Evolutionary conservation across 352 stramenopile genomes (phyloP).

Genomic region (Globisporangium lucens): DNA sequence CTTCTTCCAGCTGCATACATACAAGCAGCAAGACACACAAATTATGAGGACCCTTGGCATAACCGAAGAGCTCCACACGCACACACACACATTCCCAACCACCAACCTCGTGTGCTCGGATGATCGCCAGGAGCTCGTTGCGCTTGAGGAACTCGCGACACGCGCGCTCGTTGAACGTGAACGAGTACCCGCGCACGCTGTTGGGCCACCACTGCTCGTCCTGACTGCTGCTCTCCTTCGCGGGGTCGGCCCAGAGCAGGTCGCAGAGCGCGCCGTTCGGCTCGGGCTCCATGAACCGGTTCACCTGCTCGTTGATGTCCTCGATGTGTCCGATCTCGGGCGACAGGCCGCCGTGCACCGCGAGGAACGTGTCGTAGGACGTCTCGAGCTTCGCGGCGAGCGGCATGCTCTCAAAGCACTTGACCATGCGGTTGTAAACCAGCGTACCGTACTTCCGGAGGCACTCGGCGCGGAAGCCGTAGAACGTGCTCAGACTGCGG

Average conservation of each 20-base stretch:
- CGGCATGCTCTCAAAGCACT: slow-evolving; percentile 83
- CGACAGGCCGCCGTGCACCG: slow-evolving; percentile 72
- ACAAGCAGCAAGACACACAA: neutral
- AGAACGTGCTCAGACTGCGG: slow-evolving; percentile 98
- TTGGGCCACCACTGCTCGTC: slow-evolving; percentile 62
- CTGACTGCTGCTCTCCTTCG: slow-evolving; percentile 66
- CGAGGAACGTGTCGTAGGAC: slow-evolving; percentile 54
- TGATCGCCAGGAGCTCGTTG: slow-evolving; percentile 68
- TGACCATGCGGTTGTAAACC: slow-evolving; percentile 79
- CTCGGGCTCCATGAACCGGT: slow-evolving; percentile 79
- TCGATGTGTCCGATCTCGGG: slow-evolving; percentile 66
- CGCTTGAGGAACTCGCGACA: slow-evolving; percentile 61
- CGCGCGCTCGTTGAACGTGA: slow-evolving; percentile 71
- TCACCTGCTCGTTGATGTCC: slow-evolving; percentile 70
- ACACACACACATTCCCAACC: too few relatives aligned
- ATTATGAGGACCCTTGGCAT: neutral
- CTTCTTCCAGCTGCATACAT: slow-evolving; percentile 47
- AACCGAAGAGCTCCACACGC: neutral
- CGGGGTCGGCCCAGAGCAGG: slow-evolving; percentile 99
- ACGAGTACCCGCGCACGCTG: slow-evolving; percentile 70
- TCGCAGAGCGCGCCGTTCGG: slow-evolving; percentile 95
- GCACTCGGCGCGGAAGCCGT: slow-evolving; percentile 99
- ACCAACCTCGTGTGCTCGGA: slow-evolving; percentile 70
- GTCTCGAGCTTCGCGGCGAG: slow-evolving; percentile 66
- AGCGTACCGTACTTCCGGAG: slow-evolving; percentile 70